Evolutionary conservation across 2,329 filamentous ascomycete species (phyloP).

Genomic region (Metarhizium robertsii): DNA sequence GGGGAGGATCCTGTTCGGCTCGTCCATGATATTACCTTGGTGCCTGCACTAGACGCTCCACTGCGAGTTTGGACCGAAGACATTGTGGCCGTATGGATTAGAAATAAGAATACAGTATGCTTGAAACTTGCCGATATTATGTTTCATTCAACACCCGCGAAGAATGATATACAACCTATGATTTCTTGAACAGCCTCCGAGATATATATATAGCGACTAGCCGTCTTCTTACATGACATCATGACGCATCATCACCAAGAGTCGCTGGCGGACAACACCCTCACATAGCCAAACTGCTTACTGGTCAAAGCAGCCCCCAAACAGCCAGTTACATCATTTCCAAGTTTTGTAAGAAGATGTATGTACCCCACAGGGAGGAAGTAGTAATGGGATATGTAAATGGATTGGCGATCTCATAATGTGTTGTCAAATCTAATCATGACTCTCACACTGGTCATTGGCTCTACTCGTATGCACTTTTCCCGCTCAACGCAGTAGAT

Average conservation of each 20-base stretch:
- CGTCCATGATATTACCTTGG: slow-evolving; percentile 1
- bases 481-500: too few relatives aligned
- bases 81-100: not conserved
- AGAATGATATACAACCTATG: not conserved
- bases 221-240: slow-evolving; percentile 1
- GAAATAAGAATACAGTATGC: not conserved
- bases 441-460: too few relatives aligned
- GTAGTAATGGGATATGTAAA: too few relatives aligned
- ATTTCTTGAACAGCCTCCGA: not conserved
- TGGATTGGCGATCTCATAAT: too few relatives aligned
- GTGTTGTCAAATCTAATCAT: too few relatives aligned
- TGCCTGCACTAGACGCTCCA: slow-evolving; percentile 2
- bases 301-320: not conserved
- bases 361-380: not conserved
- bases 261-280: not conserved
- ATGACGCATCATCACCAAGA: not conserved
- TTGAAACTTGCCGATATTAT: not conserved
- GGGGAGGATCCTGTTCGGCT: not conserved
- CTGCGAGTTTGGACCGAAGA: slow-evolving; percentile 1
- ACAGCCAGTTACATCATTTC: slow-evolving; percentile 1
- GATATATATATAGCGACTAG: not conserved
- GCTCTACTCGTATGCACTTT: too few relatives aligned
- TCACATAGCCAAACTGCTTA: not conserved
- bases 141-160: not conserved
- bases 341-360: not conserved